These are phyloP conservation scores for Boletus vermiculosoides DNA, from an alignment of 768 basidiomycete species.

Conservation along the genomic window DNA sequence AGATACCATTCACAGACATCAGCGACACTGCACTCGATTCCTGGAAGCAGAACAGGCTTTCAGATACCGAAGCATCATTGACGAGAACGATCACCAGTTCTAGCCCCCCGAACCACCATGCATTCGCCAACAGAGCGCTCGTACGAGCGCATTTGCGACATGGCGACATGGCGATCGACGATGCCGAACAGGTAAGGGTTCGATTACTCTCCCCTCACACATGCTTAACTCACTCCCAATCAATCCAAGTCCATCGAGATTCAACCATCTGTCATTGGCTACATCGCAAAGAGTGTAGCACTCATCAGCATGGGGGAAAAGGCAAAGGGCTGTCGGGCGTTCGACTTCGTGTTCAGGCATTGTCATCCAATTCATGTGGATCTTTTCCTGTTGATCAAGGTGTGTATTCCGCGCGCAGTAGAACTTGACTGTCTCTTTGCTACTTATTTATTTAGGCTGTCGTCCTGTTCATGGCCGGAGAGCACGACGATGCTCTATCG, in stretches of 20 bases:
- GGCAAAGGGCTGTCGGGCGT: background rate
- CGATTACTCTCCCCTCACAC: no score
- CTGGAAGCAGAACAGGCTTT: background rate
- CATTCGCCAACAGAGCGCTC: background rate
- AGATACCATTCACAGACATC: background rate
- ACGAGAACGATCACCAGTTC: background rate
- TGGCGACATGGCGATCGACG: background rate
- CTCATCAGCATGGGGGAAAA: background rate
- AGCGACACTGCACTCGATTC: background rate
- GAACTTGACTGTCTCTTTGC: background rate
- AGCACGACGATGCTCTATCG: background rate
- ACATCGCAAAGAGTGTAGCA: background rate
- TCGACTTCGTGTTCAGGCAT: background rate
- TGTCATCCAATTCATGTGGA: background rate
- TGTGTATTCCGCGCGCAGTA: background rate
- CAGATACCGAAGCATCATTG: background rate
- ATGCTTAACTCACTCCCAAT: no score
- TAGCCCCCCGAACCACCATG: background rate
- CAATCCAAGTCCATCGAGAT: background rate
- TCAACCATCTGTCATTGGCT: background rate
- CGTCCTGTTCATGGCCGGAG: background rate
- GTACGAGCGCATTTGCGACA: background rate
- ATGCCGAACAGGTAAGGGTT: no score
- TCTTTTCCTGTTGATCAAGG: background rate
- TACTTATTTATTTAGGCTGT: background rate